These are phyloP conservation scores for Wickerhamiella spandovensis DNA, from an alignment of 805 yeast species.

Conservation along the genomic window DNA sequence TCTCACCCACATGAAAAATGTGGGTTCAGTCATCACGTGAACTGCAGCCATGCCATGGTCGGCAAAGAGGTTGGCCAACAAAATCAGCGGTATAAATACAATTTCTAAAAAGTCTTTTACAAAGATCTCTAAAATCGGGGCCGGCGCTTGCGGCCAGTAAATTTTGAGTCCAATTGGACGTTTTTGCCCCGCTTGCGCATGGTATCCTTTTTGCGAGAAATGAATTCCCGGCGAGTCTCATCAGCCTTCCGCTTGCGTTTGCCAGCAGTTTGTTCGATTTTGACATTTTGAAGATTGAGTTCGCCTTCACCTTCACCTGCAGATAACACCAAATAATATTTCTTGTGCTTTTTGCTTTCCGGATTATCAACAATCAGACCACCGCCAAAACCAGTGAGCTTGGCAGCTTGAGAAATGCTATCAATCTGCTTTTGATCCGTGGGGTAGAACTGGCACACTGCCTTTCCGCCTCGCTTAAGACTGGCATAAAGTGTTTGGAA, in stretches of 20 bases:
- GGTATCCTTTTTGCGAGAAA: constrained; percentile 81
- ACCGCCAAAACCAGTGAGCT: constrained; percentile 90
- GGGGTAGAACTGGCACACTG: constrained; percentile 95
- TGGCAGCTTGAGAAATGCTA: constrained; percentile 69
- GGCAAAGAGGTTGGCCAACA: too few relatives aligned
- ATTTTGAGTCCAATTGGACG: constrained; percentile 83
- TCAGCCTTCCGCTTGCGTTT: constrained; percentile 37
- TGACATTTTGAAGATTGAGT: constrained; percentile 66
- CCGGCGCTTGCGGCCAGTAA: constrained; percentile 74
- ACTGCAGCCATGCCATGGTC: background rate
- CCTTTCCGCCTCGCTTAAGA: constrained; percentile 87
- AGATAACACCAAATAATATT: constrained; percentile 77
- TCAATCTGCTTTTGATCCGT: constrained; percentile 76
- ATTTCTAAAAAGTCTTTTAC: too few relatives aligned
- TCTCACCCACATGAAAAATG: background rate
- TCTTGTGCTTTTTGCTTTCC: constrained; percentile 80
- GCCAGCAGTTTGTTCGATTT: constrained; percentile 17
- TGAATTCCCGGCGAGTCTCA: constrained; percentile 70
- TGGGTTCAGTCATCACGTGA: background rate
- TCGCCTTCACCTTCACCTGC: constrained; percentile 71
- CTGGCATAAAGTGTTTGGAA: constrained; percentile 81
- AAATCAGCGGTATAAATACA: background rate
- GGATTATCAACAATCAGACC: constrained; percentile 91
- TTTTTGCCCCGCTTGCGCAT: constrained; percentile 80
- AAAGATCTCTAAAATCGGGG: constrained; percentile 38